Base-by-base conservation (phyloP, 176 grass and related monocot species). In the Cocos nucifera region DNA sequence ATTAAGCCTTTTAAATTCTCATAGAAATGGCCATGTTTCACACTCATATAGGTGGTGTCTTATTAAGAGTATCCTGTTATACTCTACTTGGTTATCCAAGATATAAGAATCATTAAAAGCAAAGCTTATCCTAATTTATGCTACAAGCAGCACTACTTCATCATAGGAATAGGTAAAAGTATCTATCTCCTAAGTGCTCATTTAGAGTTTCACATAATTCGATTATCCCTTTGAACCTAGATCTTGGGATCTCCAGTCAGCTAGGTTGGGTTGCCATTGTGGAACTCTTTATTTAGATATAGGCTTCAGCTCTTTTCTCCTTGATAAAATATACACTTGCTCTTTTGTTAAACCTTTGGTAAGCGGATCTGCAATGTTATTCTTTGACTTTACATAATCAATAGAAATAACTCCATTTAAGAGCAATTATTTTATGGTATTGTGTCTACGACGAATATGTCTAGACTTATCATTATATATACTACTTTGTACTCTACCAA, bases 21-120 rank as follows among this genome's bases (percentile, higher is more conserved):
- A 22, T 22, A 5, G 2, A 63, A 63, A 0, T 0, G 14, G 3
- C 4, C 32, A 3, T 16, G 23, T 23, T 63, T 63, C 19, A 63
- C 7, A 35, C 30, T 35, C 7, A 35, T 5, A 35, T 23, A 50
- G 6, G 19, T 63, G 61, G 20, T 2, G 3, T 63, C 10, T 5
- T 23, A 22, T 63, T 15, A 22, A 50, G 9, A 50, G 32, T 50
- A 23, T 50, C 18, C 9, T 63, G 5, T 2, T 9, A 63, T 63
- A 63, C 4, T 20, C 1, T 0, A 63, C 32, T 16, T 63, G 30
- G 1, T 8, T 35, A 28, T 0, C 6, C 30, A 35, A 6, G 35
- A 21, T 63, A 63, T 63, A 16, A 5, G 18, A 22, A n/a, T 23
- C 19, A 63, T 49, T 63, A 63, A 63, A 50, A 49, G 4, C 44